A percentile compares a stretch with the other conserved stretches of the same genome.
Conservation (phyloP, 176 grass and related monocot genomes). For the Ananas comosus region DNA sequence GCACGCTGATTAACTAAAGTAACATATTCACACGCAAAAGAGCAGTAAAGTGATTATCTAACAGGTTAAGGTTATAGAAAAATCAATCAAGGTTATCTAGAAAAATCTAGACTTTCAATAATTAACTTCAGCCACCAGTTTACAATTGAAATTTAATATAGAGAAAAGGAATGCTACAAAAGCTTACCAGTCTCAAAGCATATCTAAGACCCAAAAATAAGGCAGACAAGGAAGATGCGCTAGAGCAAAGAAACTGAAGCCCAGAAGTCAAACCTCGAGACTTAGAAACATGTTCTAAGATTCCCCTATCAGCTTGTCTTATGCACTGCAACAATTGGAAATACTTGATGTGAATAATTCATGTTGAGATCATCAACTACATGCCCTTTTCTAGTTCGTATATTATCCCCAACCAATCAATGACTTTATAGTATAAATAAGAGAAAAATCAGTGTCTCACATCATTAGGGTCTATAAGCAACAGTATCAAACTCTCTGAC, state of each 20-base stretch:
- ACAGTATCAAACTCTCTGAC: slow-evolving; percentile 86
- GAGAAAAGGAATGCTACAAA: slow-evolving; percentile 10
- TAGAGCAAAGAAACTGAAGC: slow-evolving; percentile 87
- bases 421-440: not conserved
- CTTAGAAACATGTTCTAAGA: slow-evolving; percentile 85
- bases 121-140: too few relatives aligned
- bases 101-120: too few relatives aligned
- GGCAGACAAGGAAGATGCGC: slow-evolving; percentile 60
- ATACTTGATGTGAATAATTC: slow-evolving; percentile 5
- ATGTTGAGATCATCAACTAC: not conserved
- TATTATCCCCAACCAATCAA: not conserved
- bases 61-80: not conserved
- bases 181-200: slow-evolving; percentile 61
- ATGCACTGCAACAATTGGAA: slow-evolving; percentile 44
- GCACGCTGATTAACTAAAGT: too few relatives aligned
- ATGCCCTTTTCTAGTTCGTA: too few relatives aligned
- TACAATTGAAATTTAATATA: not conserved
- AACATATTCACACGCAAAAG: not conserved
- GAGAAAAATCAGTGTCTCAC: slow-evolving; percentile 24
- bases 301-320: slow-evolving; percentile 73
- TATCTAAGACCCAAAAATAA: slow-evolving; percentile 70
- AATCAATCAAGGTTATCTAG: not conserved
- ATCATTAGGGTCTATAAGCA: slow-evolving; percentile 78
- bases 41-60: not conserved
- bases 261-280: slow-evolving; percentile 66